Conservation (phyloP, 169 alveolate species). For the Hepatocystis sp. region DNA sequence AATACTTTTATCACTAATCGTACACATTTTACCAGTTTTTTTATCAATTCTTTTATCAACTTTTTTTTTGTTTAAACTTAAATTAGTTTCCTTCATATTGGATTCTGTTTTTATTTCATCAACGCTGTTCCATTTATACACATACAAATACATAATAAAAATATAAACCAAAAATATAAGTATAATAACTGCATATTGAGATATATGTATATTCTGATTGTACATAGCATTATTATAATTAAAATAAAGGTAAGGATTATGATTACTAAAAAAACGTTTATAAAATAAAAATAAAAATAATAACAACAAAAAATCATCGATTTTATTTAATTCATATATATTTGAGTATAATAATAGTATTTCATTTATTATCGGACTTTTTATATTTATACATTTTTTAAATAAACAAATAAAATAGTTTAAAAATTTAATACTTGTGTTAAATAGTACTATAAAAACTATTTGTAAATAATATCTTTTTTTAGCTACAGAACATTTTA, state of each 20-base stretch:
- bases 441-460: constrained; percentile 36
- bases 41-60: too few species aligned
- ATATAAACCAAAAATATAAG: constrained; percentile 34
- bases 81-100: too few species aligned
- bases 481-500: constrained; percentile 27
- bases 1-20: too few species aligned
- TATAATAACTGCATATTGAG: constrained; percentile 28
- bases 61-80: too few species aligned
- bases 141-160: constrained; percentile 33
- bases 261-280: constrained; percentile 22
- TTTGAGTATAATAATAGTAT: neutral
- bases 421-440: constrained; percentile 35
- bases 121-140: constrained; percentile 15
- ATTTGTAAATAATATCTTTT: constrained; percentile 24
- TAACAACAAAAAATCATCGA: constrained; percentile 26
- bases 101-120: too few species aligned
- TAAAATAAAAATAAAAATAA: constrained; percentile 39
- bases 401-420: constrained; percentile 20
- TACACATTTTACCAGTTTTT: too few species aligned
- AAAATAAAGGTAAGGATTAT: constrained; percentile 12
- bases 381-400: constrained; percentile 19
- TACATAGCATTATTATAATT: constrained; percentile 44
- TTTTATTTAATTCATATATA: constrained; percentile 1
- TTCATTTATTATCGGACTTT: constrained; percentile 6
- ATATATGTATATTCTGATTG: constrained; percentile 42